Evolutionary conservation across 2,329 filamentous ascomycete species (phyloP).

Genomic region (Xylaria sp.): DNA sequence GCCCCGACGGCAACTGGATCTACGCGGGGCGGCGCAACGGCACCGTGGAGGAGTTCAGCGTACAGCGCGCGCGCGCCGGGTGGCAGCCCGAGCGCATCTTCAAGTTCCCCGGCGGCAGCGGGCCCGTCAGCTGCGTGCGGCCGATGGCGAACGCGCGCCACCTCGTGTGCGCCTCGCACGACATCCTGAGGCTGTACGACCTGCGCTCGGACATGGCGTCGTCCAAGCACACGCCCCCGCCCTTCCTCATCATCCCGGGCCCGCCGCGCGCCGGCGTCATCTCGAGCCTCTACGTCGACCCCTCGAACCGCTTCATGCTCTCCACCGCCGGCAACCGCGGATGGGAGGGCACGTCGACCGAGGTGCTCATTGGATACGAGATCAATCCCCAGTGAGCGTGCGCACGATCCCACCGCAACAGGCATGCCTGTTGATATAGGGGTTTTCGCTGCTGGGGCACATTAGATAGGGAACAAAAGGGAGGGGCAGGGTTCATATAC

Average conservation of each 20-base stretch:
- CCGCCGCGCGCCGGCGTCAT: conserved; percentile 83
- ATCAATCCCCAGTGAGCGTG: conserved; percentile 56
- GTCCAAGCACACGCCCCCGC: conserved; percentile 76
- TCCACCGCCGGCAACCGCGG: conserved; percentile 89
- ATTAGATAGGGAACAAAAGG: no score
- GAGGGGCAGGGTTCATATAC: no score
- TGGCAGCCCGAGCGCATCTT: conserved; percentile 77
- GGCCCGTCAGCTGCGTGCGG: conserved; percentile 82
- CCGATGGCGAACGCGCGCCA: conserved; percentile 93
- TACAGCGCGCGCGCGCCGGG: conserved; percentile 72
- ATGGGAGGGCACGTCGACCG: conserved; percentile 90
- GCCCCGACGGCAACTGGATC: conserved; percentile 90
- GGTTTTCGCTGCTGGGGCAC: no score
- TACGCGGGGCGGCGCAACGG: conserved; percentile 90
- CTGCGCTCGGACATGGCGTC: conserved; percentile 67
- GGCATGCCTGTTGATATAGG: no score
- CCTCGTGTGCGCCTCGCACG: conserved; percentile 88
- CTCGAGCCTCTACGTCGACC: conserved; percentile 82
- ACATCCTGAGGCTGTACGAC: conserved; percentile 93
- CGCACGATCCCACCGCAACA: conserved; percentile 8
- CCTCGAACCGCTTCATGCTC: conserved; percentile 86
- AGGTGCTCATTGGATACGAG: conserved; percentile 93
- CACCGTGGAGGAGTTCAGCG: conserved; percentile 90
- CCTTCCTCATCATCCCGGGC: conserved; percentile 94
- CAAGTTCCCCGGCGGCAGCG: conserved; percentile 86